phyloP scores from a whole-genome alignment of 768 basidiomycete species.

The Leccinum incarnatum region DNA sequence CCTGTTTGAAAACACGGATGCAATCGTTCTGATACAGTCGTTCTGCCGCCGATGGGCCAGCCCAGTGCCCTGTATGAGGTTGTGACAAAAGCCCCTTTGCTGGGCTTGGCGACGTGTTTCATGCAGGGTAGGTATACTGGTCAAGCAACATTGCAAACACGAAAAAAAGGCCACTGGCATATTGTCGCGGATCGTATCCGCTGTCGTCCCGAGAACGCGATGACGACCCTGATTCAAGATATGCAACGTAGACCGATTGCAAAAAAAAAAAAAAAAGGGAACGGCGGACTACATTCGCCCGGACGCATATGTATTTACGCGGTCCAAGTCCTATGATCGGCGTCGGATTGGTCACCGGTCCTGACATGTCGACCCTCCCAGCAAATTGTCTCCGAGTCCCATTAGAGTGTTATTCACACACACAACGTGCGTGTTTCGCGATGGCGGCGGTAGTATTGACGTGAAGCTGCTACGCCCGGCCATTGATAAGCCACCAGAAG shows the following conservation, averaged over 20 bases:
- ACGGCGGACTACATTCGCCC: no score
- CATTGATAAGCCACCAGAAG: background rate
- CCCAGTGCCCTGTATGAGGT: background rate
- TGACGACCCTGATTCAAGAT: no score
- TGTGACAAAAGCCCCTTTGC: background rate
- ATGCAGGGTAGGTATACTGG: background rate
- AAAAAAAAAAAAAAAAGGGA: no score
- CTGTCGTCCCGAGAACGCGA: background rate
- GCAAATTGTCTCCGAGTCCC: no score
- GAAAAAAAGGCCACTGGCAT: background rate
- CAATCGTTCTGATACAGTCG: background rate
- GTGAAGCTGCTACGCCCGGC: background rate
- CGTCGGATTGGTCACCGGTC: no score
- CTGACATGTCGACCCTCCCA: no score
- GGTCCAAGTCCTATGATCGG: no score
- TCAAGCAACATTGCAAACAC: background rate
- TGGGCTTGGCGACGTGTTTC: background rate
- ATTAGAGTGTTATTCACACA: no score
- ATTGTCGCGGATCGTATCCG: background rate
- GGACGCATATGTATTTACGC: no score
- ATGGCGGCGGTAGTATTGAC: background rate
- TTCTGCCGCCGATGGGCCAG: background rate
- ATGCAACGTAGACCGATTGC: no score
- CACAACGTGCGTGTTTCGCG: no score
- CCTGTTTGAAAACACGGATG: background rate